Base-by-base conservation (phyloP, 2,329 filamentous ascomycete genomes). In the Neocatenulostroma microsporum region DNA sequence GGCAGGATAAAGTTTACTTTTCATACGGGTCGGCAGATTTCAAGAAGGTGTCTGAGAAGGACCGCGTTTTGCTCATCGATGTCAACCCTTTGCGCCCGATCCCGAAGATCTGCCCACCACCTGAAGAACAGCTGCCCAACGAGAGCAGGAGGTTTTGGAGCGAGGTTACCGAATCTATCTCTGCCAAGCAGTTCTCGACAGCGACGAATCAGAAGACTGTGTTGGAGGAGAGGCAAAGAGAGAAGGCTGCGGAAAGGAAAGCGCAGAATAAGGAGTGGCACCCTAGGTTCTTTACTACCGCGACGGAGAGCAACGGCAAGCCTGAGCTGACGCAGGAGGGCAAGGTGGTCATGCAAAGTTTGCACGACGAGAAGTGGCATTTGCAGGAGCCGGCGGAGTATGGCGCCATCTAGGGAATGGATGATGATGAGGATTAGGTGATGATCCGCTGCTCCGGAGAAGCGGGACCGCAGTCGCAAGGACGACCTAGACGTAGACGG, bases 101-200 rank as follows among this genome's bases (percentile, higher is more conserved):
- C 0, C 69, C 80, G 37, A 98, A 98, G 65, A 67, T 76, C 28
- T 61, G 93, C 0, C 91, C 91, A 0, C 85, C 89, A 0, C 62
- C 73, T 13, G 79, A 87, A 28, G 62, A 78, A 40, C 91, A 96
- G 61, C 76, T 94, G 2, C 76, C 82, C 37, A 91, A 98, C 60
- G 91, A 98, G 64, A 93, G 84, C 2, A 75, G 91, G 47, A 79
- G 76, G 40, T 82, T 94, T 57, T 98, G 91, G 91, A 73, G 78
- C 21, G 76, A 76, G 17, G 89, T 98, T 29, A 96, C 91, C 13
- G 73, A 84, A 34, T 86, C 88, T 23, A 96, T 98, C 54, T 62
- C 76, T 15, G 67, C 78, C 43, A 93, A 88, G 63, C 85, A 94
- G 57, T 98, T 79, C 62, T 74, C 74, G 27, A 78, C 82, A 46